phyloP scores from a whole-genome alignment of 139 green algal genomes.

The Auxenochlorella protothecoides region DNA sequence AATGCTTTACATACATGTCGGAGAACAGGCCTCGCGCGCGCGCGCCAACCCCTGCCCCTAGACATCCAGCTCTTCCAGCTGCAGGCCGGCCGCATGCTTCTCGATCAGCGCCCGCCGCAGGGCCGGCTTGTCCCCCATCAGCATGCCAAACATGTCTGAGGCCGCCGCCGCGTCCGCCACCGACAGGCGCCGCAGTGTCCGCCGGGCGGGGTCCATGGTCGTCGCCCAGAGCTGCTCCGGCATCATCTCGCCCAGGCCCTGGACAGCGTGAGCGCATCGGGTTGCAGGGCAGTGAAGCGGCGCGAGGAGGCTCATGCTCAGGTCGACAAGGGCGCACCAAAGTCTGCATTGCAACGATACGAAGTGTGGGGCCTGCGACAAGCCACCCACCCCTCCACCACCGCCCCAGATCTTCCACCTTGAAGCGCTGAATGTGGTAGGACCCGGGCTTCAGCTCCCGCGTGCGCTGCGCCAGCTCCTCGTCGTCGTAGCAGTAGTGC shows the following conservation, averaged over 20 bases:
- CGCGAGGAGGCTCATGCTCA: not conserved
- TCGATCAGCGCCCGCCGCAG: constrained; percentile 54
- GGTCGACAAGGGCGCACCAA: too few relatives aligned
- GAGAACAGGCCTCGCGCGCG: not conserved
- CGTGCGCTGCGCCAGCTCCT: constrained; percentile 43
- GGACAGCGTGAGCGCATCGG: not conserved
- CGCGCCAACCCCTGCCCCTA: constrained; percentile 7
- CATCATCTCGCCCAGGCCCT: constrained; percentile 98
- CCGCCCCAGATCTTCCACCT: constrained; percentile 31
- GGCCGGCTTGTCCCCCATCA: constrained; percentile 85
- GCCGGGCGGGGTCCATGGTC: constrained; percentile 78
- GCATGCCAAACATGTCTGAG: constrained; percentile 61
- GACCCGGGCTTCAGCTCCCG: constrained; percentile 14
- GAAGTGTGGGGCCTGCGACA: not conserved
- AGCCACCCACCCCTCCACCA: not conserved
- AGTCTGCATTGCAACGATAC: too few relatives aligned
- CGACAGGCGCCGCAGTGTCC: constrained; percentile 54
- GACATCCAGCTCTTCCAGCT: constrained; percentile 49
- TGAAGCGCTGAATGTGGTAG: constrained; percentile 83
- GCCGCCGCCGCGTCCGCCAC: constrained; percentile 71
- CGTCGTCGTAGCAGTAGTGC: constrained; percentile 65
- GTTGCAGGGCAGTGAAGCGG: not conserved
- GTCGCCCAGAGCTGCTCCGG: constrained; percentile 95
- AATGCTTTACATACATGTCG: not conserved
- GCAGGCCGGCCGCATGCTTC: constrained; percentile 28